Conservation (phyloP, 345 rosid species). For the Turritis glabra region DNA sequence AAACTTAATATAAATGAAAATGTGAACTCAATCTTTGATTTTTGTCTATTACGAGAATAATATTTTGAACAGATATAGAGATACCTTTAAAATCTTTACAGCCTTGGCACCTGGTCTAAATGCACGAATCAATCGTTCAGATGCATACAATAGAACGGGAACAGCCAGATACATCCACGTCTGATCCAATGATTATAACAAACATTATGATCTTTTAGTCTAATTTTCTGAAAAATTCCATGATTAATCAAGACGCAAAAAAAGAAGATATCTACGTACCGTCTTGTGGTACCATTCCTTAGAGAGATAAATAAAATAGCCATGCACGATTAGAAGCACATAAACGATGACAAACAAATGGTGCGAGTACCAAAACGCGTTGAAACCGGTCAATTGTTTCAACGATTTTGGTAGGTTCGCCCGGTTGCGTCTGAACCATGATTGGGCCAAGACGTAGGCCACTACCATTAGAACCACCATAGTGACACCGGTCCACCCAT, state of each 20-base stretch:
- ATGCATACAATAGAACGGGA: constrained; percentile 56
- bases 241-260: background rate
- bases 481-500: constrained; percentile 73
- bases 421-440: constrained; percentile 75
- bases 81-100: constrained; percentile 70
- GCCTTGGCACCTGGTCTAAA: constrained; percentile 65
- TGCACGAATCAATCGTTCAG: constrained; percentile 62
- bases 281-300: constrained; percentile 75
- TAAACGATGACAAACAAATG: constrained; percentile 77
- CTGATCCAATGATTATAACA: constrained; percentile 36
- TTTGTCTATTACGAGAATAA: no score
- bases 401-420: constrained; percentile 56
- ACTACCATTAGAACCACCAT: constrained; percentile 74
- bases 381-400: constrained; percentile 72
- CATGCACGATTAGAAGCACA: constrained; percentile 65
- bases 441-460: constrained; percentile 64
- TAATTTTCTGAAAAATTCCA: background rate
- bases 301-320: constrained; percentile 60
- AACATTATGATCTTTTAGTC: background rate
- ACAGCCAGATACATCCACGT: constrained; percentile 91
- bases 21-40: no score
- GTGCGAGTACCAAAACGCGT: constrained; percentile 89
- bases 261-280: constrained; percentile 36
- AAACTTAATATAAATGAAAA: background rate
- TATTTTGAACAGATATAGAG: background rate